Evolutionary conservation across 345 rosid genomes (phyloP), one percentile per base, ranked within the genome.

Genomic region (Acer negundo): DNA sequence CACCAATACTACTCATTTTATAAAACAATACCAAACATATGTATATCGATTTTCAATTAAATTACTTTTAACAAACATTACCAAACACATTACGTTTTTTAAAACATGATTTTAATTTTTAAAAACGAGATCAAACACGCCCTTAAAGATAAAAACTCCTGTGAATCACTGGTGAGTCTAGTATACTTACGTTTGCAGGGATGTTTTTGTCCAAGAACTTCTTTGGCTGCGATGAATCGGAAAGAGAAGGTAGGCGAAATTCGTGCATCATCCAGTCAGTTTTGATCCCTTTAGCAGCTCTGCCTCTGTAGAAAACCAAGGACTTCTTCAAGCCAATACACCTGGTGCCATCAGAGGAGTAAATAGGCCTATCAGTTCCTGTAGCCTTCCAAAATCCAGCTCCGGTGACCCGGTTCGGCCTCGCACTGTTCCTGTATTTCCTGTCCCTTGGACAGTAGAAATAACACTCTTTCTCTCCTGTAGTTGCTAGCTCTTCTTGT

Each of bases 251-350:
- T 46, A 95, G 87, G 15, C 97, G 93, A 71, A 93, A 95, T 70
- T 95, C 99, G n/a, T 95, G 99, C 99, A 95, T 95, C 99, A 95
- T 95, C 99, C 98, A 95, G 74, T 95, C 99, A 3, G 98, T 95
- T 83, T 95, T 95, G 26, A 88, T 73, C 80, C 99, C 99, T 85
- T 86, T 93, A 44, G 97, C 97, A 7, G 98, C 99, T 86, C 97
- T 77, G 16, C 99, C 99, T 77, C 95, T 85, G 67, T 95, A 95
- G 85, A 95, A 93, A 46, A 95, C 99, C 3, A 95, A 87, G 4
- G 99, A 95, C 64, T 95, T 95, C 89, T 95, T 95, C 78, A 95
- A 59, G 44, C 99, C 98, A 8, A 95, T 92, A 87, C 98, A 95
- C 75, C 82, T 86, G 44, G 82, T 80, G 7, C 92, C 89, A 40